Percentiles rank a stretch among this genome's conserved stretches.
These are phyloP conservation scores for Plenodomus biglobosus DNA, from an alignment of 2,329 filamentous ascomycete species.

Conservation along the genomic window DNA sequence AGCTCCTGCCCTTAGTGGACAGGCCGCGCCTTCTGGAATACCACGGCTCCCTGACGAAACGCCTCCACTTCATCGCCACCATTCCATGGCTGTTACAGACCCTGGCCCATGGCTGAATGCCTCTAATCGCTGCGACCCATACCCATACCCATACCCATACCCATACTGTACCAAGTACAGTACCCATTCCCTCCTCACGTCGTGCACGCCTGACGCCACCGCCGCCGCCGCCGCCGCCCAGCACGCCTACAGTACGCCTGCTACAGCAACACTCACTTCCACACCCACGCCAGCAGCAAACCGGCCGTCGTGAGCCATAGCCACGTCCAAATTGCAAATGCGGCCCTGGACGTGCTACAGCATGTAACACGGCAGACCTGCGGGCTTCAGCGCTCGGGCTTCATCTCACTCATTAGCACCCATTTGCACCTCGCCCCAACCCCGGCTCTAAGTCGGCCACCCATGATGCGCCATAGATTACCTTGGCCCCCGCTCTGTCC, in stretches of 20 bases:
- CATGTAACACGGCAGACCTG: constrained; percentile 6
- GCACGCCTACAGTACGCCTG: no score
- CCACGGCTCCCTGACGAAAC: constrained; percentile 19
- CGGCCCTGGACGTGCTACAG: constrained; percentile 1
- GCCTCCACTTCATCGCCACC: not conserved
- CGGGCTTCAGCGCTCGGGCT: constrained; percentile 4
- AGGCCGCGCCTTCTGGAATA: constrained; percentile 21
- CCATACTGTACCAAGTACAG: no score
- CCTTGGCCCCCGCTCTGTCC: constrained; percentile 8
- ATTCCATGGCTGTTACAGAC: no score
- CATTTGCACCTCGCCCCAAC: constrained; percentile 8
- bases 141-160: no score
- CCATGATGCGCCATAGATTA: constrained; percentile 8
- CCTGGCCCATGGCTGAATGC: no score
- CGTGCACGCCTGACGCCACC: no score
- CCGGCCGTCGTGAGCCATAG: not conserved
- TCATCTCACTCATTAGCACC: constrained; percentile 8
- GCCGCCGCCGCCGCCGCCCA: no score
- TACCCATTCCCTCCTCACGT: no score
- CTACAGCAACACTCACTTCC: no score
- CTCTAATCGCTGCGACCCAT: no score
- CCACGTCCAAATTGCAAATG: no score
- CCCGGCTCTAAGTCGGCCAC: constrained; percentile 14
- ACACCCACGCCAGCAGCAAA: no score
- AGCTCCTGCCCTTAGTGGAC: constrained; percentile 6